Percentiles rank a stretch among this genome's conserved stretches.
phyloP scores from a whole-genome alignment of 2,329 filamentous ascomycete genomes.

The Colletotrichum lentis region DNA sequence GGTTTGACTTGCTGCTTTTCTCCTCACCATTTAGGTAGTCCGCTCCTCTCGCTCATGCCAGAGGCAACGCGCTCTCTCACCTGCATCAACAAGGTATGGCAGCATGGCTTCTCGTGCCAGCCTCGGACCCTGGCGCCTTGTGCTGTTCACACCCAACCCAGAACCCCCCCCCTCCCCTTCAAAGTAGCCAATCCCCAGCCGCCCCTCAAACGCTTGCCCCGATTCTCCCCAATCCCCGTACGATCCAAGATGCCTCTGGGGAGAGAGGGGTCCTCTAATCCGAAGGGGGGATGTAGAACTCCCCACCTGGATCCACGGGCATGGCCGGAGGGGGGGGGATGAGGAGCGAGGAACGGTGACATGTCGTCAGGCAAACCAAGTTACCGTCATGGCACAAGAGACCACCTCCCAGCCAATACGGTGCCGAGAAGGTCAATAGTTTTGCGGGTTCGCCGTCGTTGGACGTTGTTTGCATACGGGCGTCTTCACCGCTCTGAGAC shows the following conservation, averaged over 20 bases:
- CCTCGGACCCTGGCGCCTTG: constrained; percentile 26
- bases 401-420: constrained; percentile 20
- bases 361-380: constrained; percentile 32
- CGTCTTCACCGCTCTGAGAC: constrained; percentile 31
- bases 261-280: constrained; percentile 26
- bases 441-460: constrained; percentile 1
- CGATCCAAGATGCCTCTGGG: constrained; percentile 36
- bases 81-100: constrained; percentile 7
- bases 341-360: constrained; percentile 11
- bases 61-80: constrained; percentile 9
- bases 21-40: not conserved
- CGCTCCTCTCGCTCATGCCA: constrained; percentile 14
- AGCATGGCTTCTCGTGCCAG: constrained; percentile 28
- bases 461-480: constrained; percentile 23
- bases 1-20: constrained; percentile 7
- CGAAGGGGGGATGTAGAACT: constrained; percentile 10
- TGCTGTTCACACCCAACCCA: constrained; percentile 35
- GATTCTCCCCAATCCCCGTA: constrained; percentile 37
- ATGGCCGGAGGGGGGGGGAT: not conserved
- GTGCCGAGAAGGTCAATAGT: constrained; percentile 13
- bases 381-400: constrained; percentile 17
- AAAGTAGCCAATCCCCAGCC: constrained; percentile 32
- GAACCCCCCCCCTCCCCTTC: constrained; percentile 14
- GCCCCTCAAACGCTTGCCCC: constrained; percentile 28
- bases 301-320: constrained; percentile 26